Percentiles rank a stretch among this genome's conserved stretches.
These are phyloP conservation scores for Acanthamoeba healyi DNA, from an alignment of 208 protist genomes.

Conservation along the genomic window DNA sequence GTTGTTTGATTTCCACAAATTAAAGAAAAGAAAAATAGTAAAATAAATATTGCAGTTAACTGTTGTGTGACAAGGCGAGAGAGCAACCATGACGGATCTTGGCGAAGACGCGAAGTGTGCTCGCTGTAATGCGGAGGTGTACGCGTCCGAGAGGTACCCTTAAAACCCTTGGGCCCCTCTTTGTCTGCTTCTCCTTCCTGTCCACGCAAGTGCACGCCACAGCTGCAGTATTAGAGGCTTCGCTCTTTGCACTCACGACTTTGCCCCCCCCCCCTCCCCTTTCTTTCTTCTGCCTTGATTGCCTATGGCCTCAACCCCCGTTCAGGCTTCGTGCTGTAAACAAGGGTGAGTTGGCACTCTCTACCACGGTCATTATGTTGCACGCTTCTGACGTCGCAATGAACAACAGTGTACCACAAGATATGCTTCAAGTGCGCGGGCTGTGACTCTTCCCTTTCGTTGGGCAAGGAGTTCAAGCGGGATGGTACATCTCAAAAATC, in stretches of 20 bases:
- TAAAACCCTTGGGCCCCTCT: too few relatives aligned
- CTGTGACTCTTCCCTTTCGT: not conserved
- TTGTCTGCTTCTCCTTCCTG: too few relatives aligned
- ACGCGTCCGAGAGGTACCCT: conserved; percentile 20
- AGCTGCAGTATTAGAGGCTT: too few relatives aligned
- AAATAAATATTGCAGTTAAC: not conserved
- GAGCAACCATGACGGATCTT: not conserved
- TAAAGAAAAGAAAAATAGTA: not conserved
- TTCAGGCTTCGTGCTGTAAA: conserved; percentile 16
- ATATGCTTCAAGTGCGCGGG: conserved; percentile 47
- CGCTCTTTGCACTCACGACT: not conserved
- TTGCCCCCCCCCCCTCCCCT: not conserved
- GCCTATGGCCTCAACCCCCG: not conserved
- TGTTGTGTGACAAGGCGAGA: not conserved
- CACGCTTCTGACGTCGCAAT: not conserved
- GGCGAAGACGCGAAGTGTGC: not conserved
- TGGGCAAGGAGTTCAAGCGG: conserved; percentile 58
- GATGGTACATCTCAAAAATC: too few relatives aligned
- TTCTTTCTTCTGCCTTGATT: not conserved
- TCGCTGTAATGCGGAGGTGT: not conserved
- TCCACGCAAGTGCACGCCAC: too few relatives aligned
- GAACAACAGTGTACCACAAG: conserved; percentile 22
- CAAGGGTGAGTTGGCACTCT: not conserved
- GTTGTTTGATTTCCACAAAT: too few relatives aligned
- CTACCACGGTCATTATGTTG: not conserved